A percentile compares a stretch with the other conserved stretches of the same genome.
Conservation (phyloP, 306 rosid species). For the Prosopis cineraria region DNA sequence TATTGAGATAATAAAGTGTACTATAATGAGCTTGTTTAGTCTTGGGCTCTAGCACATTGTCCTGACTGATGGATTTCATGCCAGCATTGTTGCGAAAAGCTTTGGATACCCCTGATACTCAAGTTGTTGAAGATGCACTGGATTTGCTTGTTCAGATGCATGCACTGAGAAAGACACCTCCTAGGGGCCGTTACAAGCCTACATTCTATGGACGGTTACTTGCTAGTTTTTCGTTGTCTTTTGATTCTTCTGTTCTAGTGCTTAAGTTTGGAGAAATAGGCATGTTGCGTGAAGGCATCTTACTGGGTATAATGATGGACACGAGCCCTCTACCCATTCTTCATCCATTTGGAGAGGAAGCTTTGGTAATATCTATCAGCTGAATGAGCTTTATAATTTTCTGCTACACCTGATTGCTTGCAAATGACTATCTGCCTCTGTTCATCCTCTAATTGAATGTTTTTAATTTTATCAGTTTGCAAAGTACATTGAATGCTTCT, state of each 20-base stretch:
- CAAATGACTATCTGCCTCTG: constrained; percentile 13
- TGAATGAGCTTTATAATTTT: constrained; percentile 28
- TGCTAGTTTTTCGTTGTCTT: constrained; percentile 77
- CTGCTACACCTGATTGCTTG: constrained; percentile 32
- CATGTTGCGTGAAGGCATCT: constrained; percentile 83
- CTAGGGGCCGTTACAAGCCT: constrained; percentile 78
- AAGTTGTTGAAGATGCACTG: constrained; percentile 78
- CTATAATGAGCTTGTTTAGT: constrained; percentile 9
- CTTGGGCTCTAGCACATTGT: constrained; percentile 15
- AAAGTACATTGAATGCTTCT: constrained; percentile 51
- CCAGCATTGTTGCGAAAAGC: constrained; percentile 81
- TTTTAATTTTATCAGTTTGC: constrained; percentile 47
- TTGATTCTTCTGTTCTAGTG: constrained; percentile 75
- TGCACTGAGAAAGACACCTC: constrained; percentile 57
- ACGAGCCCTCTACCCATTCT: constrained; percentile 78
- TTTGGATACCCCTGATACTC: constrained; percentile 68
- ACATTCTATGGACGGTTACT: constrained; percentile 81
- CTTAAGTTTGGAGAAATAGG: constrained; percentile 85
- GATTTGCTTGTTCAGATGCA: constrained; percentile 62
- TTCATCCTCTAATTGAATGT: constrained; percentile 32
- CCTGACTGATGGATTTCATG: constrained; percentile 36
- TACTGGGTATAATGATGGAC: constrained; percentile 84
- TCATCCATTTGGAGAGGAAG: constrained; percentile 82
- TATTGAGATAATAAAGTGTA: constrained; percentile 20
- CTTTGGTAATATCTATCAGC: constrained; percentile 54